These are phyloP conservation scores for Gastrodia elata DNA, from an alignment of 106 monocot species.

Conservation along the genomic window DNA sequence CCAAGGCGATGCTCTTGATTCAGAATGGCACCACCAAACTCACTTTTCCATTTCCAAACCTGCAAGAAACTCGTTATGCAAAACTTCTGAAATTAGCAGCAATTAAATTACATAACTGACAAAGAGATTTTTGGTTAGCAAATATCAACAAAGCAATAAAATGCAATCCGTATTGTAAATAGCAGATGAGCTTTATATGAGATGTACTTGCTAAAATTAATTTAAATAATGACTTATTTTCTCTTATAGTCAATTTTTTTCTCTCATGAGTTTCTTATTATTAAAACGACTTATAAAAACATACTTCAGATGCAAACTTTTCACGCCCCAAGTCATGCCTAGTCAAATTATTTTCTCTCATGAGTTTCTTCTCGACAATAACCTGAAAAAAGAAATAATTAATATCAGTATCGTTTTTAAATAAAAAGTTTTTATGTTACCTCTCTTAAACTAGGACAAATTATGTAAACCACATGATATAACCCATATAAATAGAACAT, in stretches of 20 bases:
- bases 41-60: constrained; percentile 97
- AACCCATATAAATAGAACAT: background rate
- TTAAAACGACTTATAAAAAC: background rate
- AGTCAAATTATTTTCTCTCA: constrained; percentile 71
- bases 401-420: background rate
- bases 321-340: constrained; percentile 91
- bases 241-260: no score
- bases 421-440: background rate
- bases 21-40: constrained; percentile 93
- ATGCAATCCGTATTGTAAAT: background rate
- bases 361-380: constrained; percentile 92
- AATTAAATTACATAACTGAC: constrained; percentile 4
- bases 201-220: background rate
- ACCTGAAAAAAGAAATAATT: constrained; percentile 40
- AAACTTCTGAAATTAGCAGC: background rate
- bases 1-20: constrained; percentile 80
- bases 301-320: constrained; percentile 72
- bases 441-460: background rate
- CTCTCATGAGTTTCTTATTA: no score
- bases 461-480: background rate
- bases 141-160: constrained; percentile 3
- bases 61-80: constrained; percentile 12
- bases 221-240: background rate
- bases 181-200: background rate
- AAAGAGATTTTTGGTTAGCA: background rate